Base-by-base conservation (phyloP, 2,329 filamentous ascomycete genomes). In the Talaromyces sp. region DNA sequence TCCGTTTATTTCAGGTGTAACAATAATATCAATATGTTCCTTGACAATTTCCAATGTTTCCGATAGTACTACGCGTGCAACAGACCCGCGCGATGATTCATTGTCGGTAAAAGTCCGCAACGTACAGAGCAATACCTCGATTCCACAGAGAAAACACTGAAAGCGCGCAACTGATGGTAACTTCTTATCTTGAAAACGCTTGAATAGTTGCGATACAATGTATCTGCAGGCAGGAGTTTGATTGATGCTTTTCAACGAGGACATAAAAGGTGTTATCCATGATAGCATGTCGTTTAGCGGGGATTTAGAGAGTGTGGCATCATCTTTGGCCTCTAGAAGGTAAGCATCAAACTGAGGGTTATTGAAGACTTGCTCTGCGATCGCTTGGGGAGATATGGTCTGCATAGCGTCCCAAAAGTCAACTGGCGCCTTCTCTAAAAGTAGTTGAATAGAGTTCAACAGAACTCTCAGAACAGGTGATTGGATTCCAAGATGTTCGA, bases 341-440 rank as follows among this genome's bases (percentile, higher is more conserved):
- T 81, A 80, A 24, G 85, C 81, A 50, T 88, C 80, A 14, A 89
- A 88, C 68, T 88, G 86, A 9, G 89, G 88, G 67, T 90, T 93
- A 66, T 85, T 86, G 71, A 95, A 91, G 50, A 97, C 86, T 68
- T 93, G 86, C 73, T 97, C 93, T n/a, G 92, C 87, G 57, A 98
- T 87, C 39, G 89, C 87, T 49, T 89, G 88, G 3, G 92, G 90
- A 0, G 91, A 90, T 60, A 94, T 91, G 35, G 92, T 87, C 60
- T 90, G 89, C 79, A 96, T 89, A 1, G 92, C 89, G 71, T 92
- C 90, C 94, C 94, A 97, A 71, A 97, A 95, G 52, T 91, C 90
- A 63, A 85, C 86, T 0, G 92, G 85, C 0, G 91, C 90, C 70
- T 91, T 93, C 68, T 89, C 85, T 61, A 97, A 81, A 16, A 97